Conservation (phyloP, 331 rosid genomes). For the Pyracantha coccinea region DNA sequence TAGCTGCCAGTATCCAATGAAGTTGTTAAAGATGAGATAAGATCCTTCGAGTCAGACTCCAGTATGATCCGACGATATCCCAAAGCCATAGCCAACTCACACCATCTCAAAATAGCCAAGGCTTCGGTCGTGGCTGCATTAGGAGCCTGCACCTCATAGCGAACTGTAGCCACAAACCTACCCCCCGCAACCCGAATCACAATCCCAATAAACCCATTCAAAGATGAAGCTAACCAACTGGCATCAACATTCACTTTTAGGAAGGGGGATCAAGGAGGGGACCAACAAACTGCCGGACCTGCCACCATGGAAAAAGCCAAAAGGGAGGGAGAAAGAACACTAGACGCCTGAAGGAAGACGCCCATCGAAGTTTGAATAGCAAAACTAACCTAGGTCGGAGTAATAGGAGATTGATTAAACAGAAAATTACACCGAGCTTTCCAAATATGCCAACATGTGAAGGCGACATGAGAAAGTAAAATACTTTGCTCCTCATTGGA, state of each 20-base stretch:
- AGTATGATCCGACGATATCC: rapidly evolving
- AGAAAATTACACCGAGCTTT: rapidly evolving
- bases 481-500: rapidly evolving
- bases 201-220: too few relatives aligned
- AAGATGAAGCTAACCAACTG: rapidly evolving
- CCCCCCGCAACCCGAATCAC: too few relatives aligned
- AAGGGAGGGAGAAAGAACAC: too few relatives aligned
- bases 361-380: rapidly evolving
- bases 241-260: too few relatives aligned
- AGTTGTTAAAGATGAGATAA: rapidly evolving
- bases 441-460: too few relatives aligned
- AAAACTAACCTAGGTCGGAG: rapidly evolving
- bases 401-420: rapidly evolving
- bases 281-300: rapidly evolving
- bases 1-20: rapidly evolving
- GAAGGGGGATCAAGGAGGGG: rapidly evolving
- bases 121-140: rapidly evolving
- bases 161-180: rapidly evolving
- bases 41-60: too few relatives aligned
- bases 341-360: rapidly evolving
- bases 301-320: too few relatives aligned
- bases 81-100: rapidly evolving
- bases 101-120: too few relatives aligned
- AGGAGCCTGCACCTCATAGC: too few relatives aligned
- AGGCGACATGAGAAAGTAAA: too few relatives aligned